Evolutionary conservation across 176 grass and related monocot species (phyloP).

Genomic region (Zea luxurians): DNA sequence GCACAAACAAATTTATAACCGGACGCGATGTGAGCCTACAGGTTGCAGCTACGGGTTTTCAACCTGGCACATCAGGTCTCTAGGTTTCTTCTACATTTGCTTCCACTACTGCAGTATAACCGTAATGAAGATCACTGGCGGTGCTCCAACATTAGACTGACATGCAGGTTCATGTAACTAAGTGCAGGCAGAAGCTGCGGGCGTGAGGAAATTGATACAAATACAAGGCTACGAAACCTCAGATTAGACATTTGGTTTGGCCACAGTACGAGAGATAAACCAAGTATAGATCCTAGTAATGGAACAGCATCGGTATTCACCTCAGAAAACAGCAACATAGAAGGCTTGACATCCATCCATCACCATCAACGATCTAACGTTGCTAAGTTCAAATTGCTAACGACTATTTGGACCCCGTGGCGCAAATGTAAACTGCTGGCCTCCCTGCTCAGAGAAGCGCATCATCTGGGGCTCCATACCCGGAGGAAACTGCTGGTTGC

Average conservation of each 20-base stretch:
- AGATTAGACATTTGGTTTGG: neutral
- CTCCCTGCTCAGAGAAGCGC: constrained; percentile 42
- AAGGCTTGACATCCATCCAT: neutral
- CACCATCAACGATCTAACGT: neutral
- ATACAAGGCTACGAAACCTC: neutral
- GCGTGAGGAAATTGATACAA: neutral
- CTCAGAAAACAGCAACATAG: neutral
- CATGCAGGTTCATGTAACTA: no score
- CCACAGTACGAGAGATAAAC: neutral
- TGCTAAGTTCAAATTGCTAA: constrained; percentile 6
- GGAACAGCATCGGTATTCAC: neutral
- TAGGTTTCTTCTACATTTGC: no score
- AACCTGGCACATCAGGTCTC: no score
- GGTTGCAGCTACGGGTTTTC: no score
- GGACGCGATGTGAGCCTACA: no score
- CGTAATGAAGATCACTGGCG: no score
- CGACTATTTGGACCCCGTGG: constrained; percentile 16
- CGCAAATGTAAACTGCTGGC: constrained; percentile 39
- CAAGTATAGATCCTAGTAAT: neutral
- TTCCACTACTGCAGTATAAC: no score
- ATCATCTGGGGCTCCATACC: constrained; percentile 47
- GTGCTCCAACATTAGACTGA: no score
- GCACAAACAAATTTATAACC: no score
- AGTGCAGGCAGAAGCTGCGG: neutral
- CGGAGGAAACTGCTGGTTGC: constrained; percentile 47